phyloP scores from a whole-genome alignment of 371 early-diverging fungal genomes.

The Amoeboaphelidium protococcarum region DNA sequence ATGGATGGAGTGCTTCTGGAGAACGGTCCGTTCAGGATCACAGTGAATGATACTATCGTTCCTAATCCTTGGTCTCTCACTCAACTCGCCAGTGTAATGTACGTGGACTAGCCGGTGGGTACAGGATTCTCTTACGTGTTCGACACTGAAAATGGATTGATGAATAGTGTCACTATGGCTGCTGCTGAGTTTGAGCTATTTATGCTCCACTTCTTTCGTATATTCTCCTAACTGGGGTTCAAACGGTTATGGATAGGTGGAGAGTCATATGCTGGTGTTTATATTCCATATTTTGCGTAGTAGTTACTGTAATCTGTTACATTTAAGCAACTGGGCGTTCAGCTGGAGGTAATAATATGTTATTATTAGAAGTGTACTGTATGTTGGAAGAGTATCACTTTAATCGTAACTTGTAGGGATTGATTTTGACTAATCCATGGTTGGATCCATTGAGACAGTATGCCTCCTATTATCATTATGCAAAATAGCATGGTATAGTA shows the following conservation, averaged over 20 bases:
- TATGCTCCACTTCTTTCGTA: constrained; percentile 12
- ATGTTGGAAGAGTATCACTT: too few relatives aligned
- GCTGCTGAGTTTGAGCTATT: constrained; percentile 10
- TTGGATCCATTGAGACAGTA: too few relatives aligned
- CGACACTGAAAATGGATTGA: constrained; percentile 2
- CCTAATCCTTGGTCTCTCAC: constrained; percentile 8
- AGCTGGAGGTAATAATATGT: too few relatives aligned
- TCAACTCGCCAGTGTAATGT: constrained; percentile 15
- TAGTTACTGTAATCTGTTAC: too few relatives aligned
- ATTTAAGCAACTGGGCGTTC: too few relatives aligned
- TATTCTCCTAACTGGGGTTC: constrained; percentile 13
- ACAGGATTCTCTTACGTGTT: constrained; percentile 15
- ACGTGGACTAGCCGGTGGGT: constrained; percentile 23
- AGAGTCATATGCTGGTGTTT: constrained; percentile 22
- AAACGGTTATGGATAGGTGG: constrained; percentile 18
- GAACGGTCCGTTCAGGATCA: constrained; percentile 16
- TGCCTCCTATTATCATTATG: too few relatives aligned
- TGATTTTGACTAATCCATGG: too few relatives aligned
- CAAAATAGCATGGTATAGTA: too few relatives aligned
- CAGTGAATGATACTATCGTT: constrained; percentile 4
- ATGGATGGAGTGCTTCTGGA: constrained; percentile 21
- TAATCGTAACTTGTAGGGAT: too few relatives aligned
- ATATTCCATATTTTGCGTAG: constrained; percentile 19
- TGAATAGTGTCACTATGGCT: constrained; percentile 8
- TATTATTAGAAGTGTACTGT: too few relatives aligned